Evolutionary conservation across 805 yeast species (phyloP), one percentile per base, ranked within the genome.

Genomic region (Saturnispora serradocipensis): DNA sequence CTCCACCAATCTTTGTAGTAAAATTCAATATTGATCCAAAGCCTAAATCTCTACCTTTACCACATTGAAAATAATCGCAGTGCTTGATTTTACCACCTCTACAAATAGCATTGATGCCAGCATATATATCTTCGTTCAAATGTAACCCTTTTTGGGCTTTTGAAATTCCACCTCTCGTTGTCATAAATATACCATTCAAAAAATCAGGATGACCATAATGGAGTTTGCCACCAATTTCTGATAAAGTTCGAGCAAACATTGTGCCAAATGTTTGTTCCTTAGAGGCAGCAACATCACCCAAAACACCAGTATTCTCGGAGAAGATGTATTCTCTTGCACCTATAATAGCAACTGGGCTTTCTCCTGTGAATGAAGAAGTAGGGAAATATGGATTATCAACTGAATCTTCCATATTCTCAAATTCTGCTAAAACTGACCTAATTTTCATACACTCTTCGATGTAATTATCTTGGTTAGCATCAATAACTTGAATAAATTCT

Each of bases 131-230:
- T 65, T 90, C 97, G 70, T 90, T 90, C 62, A 90, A 70, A 66
- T 90, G 98, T 53, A 90, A 72, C 11, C 97, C 95, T 64, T 84
- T 88, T 67, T 90, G 98, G 1, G 96, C 97, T 66, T 90, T 90
- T 2, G 97, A 88, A 3, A 91, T 78, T 13, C 98, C 98, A 39
- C 98, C 97, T 69, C 98, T 76, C 3, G 97, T 91, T 0, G 88
- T 84, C 97, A 90, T 91, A 62, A 84, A 90, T 10, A 86, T 82
- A 5, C 82, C 95, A 70, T 91, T 89, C 53, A 91, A 70, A 68
- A 90, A 90, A 72, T 90, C 98, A 3, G 98, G 98, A 70, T 90
- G 97, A 2, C 98, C 98, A 67, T 90, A 90, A 66, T 90, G 98
- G 48, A 90, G 70, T 67, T 91, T 91, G 1, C 95, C 97, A 10